Conservation (phyloP, 1,139 yeast genomes). For the Nadsonia starkeyi-henricii region DNA sequence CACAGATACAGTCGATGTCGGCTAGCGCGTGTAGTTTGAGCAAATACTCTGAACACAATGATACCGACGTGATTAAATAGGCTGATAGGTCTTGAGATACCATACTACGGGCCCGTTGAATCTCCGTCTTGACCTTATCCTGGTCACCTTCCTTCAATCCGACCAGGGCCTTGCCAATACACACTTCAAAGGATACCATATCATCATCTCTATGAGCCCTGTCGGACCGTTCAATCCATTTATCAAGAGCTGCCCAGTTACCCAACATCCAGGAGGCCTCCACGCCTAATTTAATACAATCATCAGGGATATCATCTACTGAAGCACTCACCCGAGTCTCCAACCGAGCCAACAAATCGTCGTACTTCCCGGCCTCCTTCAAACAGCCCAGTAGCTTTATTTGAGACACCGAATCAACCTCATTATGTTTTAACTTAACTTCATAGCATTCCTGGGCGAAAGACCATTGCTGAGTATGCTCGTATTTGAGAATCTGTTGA, state of each 20-base stretch:
- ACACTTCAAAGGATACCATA: slow-evolving; percentile 37
- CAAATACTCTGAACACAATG: slow-evolving; percentile 42
- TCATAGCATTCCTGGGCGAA: slow-evolving; percentile 79
- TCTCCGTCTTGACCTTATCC: slow-evolving; percentile 25
- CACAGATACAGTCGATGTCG: slow-evolving; percentile 35
- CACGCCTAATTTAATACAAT: slow-evolving; percentile 42
- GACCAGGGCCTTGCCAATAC: slow-evolving; percentile 48
- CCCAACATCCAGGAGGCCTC: slow-evolving; percentile 65
- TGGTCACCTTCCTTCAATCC: slow-evolving; percentile 27
- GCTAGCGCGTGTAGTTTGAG: slow-evolving; percentile 57
- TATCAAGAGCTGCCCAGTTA: slow-evolving; percentile 33
- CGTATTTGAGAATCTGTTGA: slow-evolving; percentile 66
- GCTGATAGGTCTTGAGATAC: slow-evolving; percentile 52
- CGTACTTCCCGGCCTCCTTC: slow-evolving; percentile 45
- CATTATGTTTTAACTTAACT: slow-evolving; percentile 38
- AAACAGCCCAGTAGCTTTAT: slow-evolving; percentile 36
- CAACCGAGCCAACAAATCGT: slow-evolving; percentile 28
- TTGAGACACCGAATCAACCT: slow-evolving; percentile 22
- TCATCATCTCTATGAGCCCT: slow-evolving; percentile 18
- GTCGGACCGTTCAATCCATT: slow-evolving; percentile 42
- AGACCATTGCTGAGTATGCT: slow-evolving; percentile 77
- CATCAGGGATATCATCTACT: slow-evolving; percentile 9
- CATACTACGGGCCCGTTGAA: slow-evolving; percentile 38
- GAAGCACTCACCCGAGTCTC: slow-evolving; percentile 13
- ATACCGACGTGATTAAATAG: slow-evolving; percentile 47